phyloP scores from a whole-genome alignment of 441 rosid genomes.

The Macaranga tanarius region DNA sequence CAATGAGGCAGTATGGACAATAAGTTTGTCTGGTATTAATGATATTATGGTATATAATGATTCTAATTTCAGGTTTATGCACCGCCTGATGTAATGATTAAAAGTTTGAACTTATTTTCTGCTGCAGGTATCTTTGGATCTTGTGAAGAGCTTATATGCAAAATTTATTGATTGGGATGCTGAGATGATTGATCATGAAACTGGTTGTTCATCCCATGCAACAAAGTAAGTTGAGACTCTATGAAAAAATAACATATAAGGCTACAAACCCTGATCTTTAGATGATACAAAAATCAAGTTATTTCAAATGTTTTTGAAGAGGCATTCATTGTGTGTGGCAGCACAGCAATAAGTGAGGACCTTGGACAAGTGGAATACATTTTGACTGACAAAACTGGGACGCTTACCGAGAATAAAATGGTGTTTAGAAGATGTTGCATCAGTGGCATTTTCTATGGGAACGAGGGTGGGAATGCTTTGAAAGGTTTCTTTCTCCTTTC shows the following conservation, averaged over 20 bases:
- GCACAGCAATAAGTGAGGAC: conserved; percentile 99
- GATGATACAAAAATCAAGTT: conserved; percentile 1
- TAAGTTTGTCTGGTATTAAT: not conserved
- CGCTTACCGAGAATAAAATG: conserved; percentile 96
- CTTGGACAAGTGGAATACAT: conserved; percentile 99
- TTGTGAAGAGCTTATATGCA: conserved; percentile 95
- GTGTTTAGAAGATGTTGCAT: conserved; percentile 96
- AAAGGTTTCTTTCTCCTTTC: conserved; percentile 55
- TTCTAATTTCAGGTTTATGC: not conserved
- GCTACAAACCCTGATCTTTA: conserved; percentile 19
- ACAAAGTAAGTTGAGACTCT: conserved; percentile 66
- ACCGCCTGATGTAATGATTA: not conserved
- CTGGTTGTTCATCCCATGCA: conserved; percentile 79
- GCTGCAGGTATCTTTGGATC: conserved; percentile 93
- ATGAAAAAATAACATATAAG: not conserved
- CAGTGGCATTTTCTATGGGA: conserved; percentile 79
- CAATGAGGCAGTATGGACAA: not conserved
- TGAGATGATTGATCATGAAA: conserved; percentile 90
- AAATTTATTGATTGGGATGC: conserved; percentile 98
- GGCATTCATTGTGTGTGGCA: conserved; percentile 60
- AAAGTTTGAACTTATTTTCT: conserved; percentile 6
- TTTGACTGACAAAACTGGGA: conserved; percentile 99
- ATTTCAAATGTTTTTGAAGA: conserved; percentile 28
- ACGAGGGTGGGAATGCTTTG: conserved; percentile 86
- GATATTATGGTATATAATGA: too few relatives aligned